Conservation (phyloP, 371 early-diverging fungal species). For the Mucor sp. region DNA sequence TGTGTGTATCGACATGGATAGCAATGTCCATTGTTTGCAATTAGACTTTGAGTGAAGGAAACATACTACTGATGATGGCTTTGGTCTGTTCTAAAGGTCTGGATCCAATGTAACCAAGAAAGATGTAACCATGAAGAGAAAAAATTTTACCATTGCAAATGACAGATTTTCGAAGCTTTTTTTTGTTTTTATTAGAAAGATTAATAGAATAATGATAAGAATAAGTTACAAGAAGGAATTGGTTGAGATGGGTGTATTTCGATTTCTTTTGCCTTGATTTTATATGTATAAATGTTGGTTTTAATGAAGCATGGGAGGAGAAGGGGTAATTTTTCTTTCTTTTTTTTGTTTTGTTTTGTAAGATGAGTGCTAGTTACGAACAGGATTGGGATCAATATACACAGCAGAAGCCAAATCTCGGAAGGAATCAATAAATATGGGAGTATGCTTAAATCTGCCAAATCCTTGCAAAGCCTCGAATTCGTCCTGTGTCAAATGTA, state of each 20-base stretch:
- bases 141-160: neutral
- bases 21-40: neutral
- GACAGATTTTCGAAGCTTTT: neutral
- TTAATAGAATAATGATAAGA: neutral
- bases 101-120: neutral
- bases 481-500: slow-evolving; percentile 45
- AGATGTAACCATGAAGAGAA: neutral
- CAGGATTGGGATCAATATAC: slow-evolving; percentile 30
- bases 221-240: neutral
- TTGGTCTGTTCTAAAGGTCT: neutral
- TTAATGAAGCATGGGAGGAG: neutral
- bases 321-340: neutral
- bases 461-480: slow-evolving; percentile 51
- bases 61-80: neutral
- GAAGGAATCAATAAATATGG: slow-evolving; percentile 40
- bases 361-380: slow-evolving; percentile 2
- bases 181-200: neutral
- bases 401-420: slow-evolving; percentile 31
- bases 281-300: slow-evolving; percentile 2
- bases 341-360: neutral
- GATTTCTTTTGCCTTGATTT: neutral
- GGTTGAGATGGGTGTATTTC: neutral
- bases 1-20: neutral
- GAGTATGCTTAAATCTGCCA: slow-evolving; percentile 36
- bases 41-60: neutral